phyloP scores from a whole-genome alignment of 306 rosid species.

The Prunus mongolica region DNA sequence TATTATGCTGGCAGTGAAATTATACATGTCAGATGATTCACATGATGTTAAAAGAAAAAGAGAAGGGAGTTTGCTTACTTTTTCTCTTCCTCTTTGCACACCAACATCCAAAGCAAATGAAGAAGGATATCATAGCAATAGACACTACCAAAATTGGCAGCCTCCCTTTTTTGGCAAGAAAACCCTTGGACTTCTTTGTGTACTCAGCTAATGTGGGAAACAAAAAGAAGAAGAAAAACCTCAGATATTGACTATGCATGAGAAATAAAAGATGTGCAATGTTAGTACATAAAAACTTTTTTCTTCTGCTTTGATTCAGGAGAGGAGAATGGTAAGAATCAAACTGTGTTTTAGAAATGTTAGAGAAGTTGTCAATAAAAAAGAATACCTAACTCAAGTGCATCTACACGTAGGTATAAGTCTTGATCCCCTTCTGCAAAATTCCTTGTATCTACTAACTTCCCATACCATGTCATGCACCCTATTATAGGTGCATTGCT shows the following conservation, averaged over 20 bases:
- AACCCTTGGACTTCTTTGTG: neutral
- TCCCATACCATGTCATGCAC: conserved; percentile 44
- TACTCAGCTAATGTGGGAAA: neutral
- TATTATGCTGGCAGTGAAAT: no score
- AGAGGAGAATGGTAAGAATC: neutral
- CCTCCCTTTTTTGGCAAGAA: neutral
- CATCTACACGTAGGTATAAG: conserved; percentile 39
- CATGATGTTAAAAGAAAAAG: no score
- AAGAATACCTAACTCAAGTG: neutral
- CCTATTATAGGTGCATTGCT: neutral
- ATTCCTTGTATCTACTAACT: conserved; percentile 34
- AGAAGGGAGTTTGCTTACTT: neutral
- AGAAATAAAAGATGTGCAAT: neutral
- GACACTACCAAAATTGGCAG: neutral
- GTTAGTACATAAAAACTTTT: neutral
- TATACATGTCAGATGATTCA: no score
- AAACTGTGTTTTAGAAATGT: neutral
- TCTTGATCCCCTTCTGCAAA: conserved; percentile 29
- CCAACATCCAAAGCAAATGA: neutral
- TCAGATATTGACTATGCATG: neutral
- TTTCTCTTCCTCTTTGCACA: neutral
- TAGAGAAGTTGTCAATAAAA: neutral
- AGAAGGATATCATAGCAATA: neutral
- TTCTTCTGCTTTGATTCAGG: neutral
- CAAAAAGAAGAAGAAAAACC: neutral